Percentiles rank a stretch among this genome's conserved stretches.
These are phyloP conservation scores for Phaffia rhodozyma DNA, from an alignment of 1,284 basidiomycete genomes.

Conservation along the genomic window DNA sequence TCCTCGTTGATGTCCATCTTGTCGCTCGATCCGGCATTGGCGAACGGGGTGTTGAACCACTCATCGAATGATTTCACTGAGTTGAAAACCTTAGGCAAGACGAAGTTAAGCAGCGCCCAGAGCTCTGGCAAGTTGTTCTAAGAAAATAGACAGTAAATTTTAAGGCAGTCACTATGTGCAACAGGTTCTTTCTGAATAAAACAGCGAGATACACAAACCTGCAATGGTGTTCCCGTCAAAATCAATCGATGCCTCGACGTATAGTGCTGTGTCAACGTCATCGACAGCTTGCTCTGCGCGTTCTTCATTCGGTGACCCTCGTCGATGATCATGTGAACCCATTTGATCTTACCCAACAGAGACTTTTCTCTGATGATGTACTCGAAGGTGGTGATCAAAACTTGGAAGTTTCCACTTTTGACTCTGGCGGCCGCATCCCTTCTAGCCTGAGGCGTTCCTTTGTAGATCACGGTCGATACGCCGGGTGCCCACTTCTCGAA, in stretches of 20 bases:
- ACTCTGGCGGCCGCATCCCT: constrained; percentile 26
- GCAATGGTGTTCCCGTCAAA: constrained; percentile 92
- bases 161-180: neutral
- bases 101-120: constrained; percentile 97
- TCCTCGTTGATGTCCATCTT: constrained; percentile 99
- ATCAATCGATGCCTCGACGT: constrained; percentile 89
- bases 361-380: constrained; percentile 98
- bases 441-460: constrained; percentile 63
- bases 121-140: constrained; percentile 93
- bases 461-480: constrained; percentile 78
- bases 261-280: constrained; percentile 89
- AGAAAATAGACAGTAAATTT: constrained; percentile 6
- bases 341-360: constrained; percentile 79
- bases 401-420: constrained; percentile 66
- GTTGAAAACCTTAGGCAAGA: constrained; percentile 96
- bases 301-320: constrained; percentile 99
- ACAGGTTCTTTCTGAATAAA: neutral
- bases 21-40: constrained; percentile 82
- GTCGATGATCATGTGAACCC: constrained; percentile 99
- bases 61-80: constrained; percentile 99
- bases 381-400: constrained; percentile 93
- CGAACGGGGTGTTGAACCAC: constrained; percentile 99
- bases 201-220: constrained; percentile 37
- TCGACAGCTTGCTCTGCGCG: constrained; percentile 84
- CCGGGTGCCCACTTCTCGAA: constrained; percentile 94